Evolutionary conservation across 176 grass and related monocot genomes (phyloP), one percentile per base, ranked within the genome.

Genomic region (Hyparrhenia diplandra): DNA sequence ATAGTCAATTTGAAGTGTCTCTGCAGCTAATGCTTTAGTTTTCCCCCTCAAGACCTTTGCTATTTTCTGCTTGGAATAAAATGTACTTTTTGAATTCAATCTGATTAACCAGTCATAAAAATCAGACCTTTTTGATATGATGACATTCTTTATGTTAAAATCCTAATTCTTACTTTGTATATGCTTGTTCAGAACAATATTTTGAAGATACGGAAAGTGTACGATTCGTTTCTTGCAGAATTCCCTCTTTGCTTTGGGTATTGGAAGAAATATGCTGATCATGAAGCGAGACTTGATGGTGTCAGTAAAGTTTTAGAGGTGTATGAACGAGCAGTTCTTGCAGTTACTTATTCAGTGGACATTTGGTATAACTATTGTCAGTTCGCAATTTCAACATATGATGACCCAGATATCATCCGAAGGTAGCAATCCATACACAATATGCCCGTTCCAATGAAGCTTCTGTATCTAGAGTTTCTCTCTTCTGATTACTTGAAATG

Each of bases 201-300:
- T 71, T 55, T 88, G 18, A 99, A 99, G 77, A 84, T 95, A 77
- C 76, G 85, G 4, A 95, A 95, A 95, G 92, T 99, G 47, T 99
- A 99, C 61, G 96, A 99, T 83, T 80, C 90, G 16, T 95, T 99
- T 67, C 89, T 99, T 79, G 85, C 60, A 4, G 96, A 99, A 77
- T 99, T 95, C 76, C 96, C 96, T 46, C 87, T 99, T 29, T 99
- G 96, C 75, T 99, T 93, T 87, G 96, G 96, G 21, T 99, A 99
- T 71, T 99, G 96, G 96, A 99, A 99, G 85, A 99, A 99, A 70
- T 99, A 99, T 80, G 92, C 96, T 34, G 96, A 99, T 78, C 90
- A 99, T 83, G 96, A 99, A 82, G 96, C 81, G 0, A 88, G 89
- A 30, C 87, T 99, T 71, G 90, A 88, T 52, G 79, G 90, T 16